Percentiles rank a stretch among this genome's conserved stretches.
Evolutionary conservation across 495 filamentous ascomycete genomes (phyloP).

Genomic region (Aspergillus heteromorphus): DNA sequence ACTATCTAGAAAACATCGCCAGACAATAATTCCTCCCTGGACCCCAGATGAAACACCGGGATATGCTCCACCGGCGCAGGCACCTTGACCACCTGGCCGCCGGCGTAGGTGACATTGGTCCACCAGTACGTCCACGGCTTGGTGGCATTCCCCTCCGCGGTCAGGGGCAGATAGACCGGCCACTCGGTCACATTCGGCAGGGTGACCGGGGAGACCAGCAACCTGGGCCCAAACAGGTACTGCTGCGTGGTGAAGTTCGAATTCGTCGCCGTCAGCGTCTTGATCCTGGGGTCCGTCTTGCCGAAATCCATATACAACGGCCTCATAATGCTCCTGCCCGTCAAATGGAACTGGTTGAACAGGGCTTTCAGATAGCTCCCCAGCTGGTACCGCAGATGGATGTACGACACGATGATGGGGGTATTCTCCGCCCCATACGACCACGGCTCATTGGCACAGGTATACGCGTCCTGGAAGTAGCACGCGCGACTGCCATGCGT

Average conservation of each 20-base stretch:
- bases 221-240: constrained; percentile 28
- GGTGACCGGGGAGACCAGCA: constrained; percentile 23
- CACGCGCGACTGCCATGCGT: constrained; percentile 23
- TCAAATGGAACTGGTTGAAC: constrained; percentile 18
- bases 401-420: constrained; percentile 22
- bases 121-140: constrained; percentile 28
- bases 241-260: constrained; percentile 24
- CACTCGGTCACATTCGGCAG: constrained; percentile 22
- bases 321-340: constrained; percentile 26
- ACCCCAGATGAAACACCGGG: constrained; percentile 22
- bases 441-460: constrained; percentile 30
- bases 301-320: constrained; percentile 29
- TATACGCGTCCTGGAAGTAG: constrained; percentile 18
- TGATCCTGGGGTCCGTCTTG: constrained; percentile 14
- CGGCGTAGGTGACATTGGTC: constrained; percentile 23
- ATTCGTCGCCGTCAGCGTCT: constrained; percentile 14
- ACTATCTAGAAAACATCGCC: constrained; percentile 19
- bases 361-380: constrained; percentile 15
- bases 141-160: constrained; percentile 5
- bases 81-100: constrained; percentile 21
- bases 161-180: constrained; percentile 25
- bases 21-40: constrained; percentile 14
- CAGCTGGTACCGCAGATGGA: constrained; percentile 24
- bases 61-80: constrained; percentile 21
- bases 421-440: constrained; percentile 25